Conservation (phyloP, 148 eudicot genomes). For the Limonium bicolor region DNA sequence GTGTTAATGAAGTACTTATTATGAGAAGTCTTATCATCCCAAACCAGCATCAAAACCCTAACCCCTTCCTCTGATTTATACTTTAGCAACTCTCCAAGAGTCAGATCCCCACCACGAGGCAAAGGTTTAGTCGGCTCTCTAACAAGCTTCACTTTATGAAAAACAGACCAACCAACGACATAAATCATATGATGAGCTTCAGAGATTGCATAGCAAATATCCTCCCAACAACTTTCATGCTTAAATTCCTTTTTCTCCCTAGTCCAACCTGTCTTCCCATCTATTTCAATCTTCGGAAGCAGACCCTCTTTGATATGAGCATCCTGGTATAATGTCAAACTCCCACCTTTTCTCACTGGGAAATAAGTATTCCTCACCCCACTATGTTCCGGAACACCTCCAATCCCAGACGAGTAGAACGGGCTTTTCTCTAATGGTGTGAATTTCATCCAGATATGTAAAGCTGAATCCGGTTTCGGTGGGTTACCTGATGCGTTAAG, state of each 20-base stretch:
- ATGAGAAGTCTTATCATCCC: slow-evolving; percentile 98
- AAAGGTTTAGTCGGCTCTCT: slow-evolving; percentile 77
- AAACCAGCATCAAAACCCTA: slow-evolving; percentile 68
- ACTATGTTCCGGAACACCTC: slow-evolving; percentile 17
- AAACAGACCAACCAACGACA: slow-evolving; percentile 86
- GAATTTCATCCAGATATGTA: slow-evolving; percentile 29
- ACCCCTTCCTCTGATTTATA: slow-evolving; percentile 98
- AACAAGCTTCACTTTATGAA: slow-evolving; percentile 59
- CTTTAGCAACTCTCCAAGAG: slow-evolving; percentile 75
- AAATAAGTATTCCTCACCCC: slow-evolving; percentile 55
- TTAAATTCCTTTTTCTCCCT: slow-evolving; percentile 8
- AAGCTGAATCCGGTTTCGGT: slow-evolving; percentile 32
- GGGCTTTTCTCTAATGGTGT: slow-evolving; percentile 30
- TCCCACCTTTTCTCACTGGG: slow-evolving; percentile 50
- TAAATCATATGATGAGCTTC: slow-evolving; percentile 93
- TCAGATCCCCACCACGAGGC: slow-evolving; percentile 85
- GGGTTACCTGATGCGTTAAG: slow-evolving; percentile 24
- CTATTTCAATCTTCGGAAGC: slow-evolving; percentile 49
- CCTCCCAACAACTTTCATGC: slow-evolving; percentile 74
- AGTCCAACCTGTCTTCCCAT: slow-evolving; percentile 24
- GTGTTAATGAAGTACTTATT: slow-evolving; percentile 45
- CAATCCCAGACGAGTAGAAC: slow-evolving; percentile 20
- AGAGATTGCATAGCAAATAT: slow-evolving; percentile 61
- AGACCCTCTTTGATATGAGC: slow-evolving; percentile 33
- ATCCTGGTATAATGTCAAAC: slow-evolving; percentile 63